Conservation (phyloP, 2,329 filamentous ascomycete genomes). For the Fusarium tanahbumbuense region DNA sequence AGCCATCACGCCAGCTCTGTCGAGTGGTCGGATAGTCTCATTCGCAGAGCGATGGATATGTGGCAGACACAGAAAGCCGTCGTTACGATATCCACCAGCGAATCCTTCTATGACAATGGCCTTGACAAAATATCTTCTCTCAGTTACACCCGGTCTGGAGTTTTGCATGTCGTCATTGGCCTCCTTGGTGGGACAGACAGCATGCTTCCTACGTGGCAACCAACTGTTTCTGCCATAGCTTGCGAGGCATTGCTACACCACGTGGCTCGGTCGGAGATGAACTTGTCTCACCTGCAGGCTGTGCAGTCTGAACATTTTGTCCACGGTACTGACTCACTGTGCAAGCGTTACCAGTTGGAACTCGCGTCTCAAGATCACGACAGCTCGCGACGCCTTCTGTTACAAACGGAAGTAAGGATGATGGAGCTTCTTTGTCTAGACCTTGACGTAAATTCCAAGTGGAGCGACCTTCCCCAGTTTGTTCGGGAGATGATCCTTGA, state of each 20-base stretch:
- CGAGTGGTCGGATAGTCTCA: neutral
- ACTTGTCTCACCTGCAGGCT: neutral
- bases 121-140: neutral
- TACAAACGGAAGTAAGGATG: neutral
- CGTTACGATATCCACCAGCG: neutral
- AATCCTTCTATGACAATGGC: neutral
- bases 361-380: neutral
- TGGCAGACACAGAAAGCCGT: neutral
- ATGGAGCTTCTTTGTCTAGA: neutral
- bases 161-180: neutral
- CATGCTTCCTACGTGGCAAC: neutral
- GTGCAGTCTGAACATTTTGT: conserved; percentile 6
- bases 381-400: neutral
- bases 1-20: neutral
- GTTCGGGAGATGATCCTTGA: neutral
- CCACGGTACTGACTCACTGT: neutral
- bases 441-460: neutral
- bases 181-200: neutral
- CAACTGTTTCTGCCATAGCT: neutral
- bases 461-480: neutral
- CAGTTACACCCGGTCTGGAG: neutral
- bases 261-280: neutral
- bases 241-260: conserved; percentile 3
- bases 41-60: neutral
- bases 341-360: neutral